Base-by-base conservation (phyloP, 768 basidiomycete species). In the Sporobolomyces phaffii region DNA sequence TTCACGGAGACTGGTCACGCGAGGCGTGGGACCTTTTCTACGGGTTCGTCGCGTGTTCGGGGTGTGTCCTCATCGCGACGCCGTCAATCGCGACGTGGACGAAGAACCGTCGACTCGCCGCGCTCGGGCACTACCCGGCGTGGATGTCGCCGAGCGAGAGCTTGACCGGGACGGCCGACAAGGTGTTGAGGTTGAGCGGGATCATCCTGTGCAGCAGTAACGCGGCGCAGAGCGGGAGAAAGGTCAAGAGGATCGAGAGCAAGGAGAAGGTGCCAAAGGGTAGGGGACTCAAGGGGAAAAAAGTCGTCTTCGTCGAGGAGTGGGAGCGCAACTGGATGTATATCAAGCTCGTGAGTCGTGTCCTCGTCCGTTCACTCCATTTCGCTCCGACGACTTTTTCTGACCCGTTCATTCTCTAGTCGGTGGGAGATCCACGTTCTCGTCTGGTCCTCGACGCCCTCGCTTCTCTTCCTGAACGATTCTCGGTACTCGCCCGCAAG, bases 21-120 rank as follows among this genome's bases (percentile, higher is more conserved):
- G 54, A 61, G 20, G 63, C 29, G 1, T 72, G 70, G 70, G 70
- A 72, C 50, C 51, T 72, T 8, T 68, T 72, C 60, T 68, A 72
- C 22, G 38, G 36, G 6, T 64, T 72, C 33, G 28, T 72, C 18
- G 54, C 49, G 24, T 72, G 70, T 49, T 41, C 65, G 1, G 70
- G 70, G 28, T 72, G 70, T 50, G 48, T 59, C 17, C 63, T 68
- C 38, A 49, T 67, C 50, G 62, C 60, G 22, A 68, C 65, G 2
- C 65, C 38, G 20, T 64, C 62, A 0, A 33, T 68, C 38, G 0
- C 33, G 11, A 17, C 65, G 17, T 65, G 65, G 65, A 59, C 63
- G 17, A 47, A 34, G 20, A 72, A 72, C 33, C 70, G 70, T 9
- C 65, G 70, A 13, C 65, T 72, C 56, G 70, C 70, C 7, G 38